Evolutionary conservation across 306 rosid species (phyloP), one percentile per base, ranked within the genome.

Genomic region (Ceratonia siliqua): DNA sequence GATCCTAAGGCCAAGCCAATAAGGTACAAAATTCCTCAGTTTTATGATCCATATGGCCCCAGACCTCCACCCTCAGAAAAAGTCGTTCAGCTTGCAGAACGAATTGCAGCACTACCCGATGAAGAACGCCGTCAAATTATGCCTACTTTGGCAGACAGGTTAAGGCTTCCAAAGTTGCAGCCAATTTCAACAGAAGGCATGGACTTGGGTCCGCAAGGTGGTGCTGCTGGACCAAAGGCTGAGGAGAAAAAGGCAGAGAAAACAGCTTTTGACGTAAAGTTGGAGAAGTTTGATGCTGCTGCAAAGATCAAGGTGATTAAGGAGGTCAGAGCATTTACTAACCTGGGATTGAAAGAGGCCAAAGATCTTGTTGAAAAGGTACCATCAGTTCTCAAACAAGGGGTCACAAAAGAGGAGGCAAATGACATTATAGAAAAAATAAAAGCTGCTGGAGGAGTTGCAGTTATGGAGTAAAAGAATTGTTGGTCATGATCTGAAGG

Each of bases 291-390:
- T 43, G 88, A 84, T 57, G 61, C 88, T 32, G 50, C 88, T 8
- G 76, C 88, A 27, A 84, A 84, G 80, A 84, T 84, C 79, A 84
- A 84, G 81, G 88, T 84, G 79, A 84, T 81, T 57, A 84, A 84
- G 81, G 88, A 84, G 79, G 85, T 84, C 56, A 81, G 88, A 74
- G 49, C 85, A 41, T 84, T 84, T 50, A 84, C 88, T 39, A 74
- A 32, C 74, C 55, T 84, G 43, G 88, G 88, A 78, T 62, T 84
- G 81, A 81, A 84, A 81, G 88, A 84, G 69, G 88, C 88, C 68
- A 84, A 84, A 70, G 88, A 84, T 77, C 88, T 84, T 25, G 85
- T 84, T 42, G 88, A 84, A 78, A 84, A 84, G 78, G 88, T 27
- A 38, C 88, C 88, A 0, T 75, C 45, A 21, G 69, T 84, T 28